Percentiles rank a stretch among this genome's conserved stretches.
phyloP scores from a whole-genome alignment of 495 filamentous ascomycete genomes.

The Chaetomidium leptoderma region DNA sequence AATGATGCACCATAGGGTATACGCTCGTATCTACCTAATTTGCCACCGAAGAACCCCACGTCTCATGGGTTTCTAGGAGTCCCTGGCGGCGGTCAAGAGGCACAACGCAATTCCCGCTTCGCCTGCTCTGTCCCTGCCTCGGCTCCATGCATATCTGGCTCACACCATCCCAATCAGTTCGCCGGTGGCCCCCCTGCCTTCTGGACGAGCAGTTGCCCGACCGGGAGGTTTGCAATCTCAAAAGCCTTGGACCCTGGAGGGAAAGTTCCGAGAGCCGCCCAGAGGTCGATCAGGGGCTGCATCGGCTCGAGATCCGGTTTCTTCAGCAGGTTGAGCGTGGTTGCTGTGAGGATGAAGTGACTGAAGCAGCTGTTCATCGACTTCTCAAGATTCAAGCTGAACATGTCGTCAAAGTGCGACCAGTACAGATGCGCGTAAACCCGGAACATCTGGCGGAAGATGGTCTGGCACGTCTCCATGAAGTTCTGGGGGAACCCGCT shows the following conservation, averaged over 20 bases:
- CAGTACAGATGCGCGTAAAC: slow-evolving; percentile 91
- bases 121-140: neutral
- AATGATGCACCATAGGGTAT: slow-evolving; percentile 4
- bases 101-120: neutral
- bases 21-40: neutral
- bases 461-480: slow-evolving; percentile 80
- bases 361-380: slow-evolving; percentile 93
- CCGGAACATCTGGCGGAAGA: slow-evolving; percentile 96
- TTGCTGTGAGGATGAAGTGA: slow-evolving; percentile 85
- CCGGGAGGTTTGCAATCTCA: slow-evolving; percentile 49
- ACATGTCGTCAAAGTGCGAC: slow-evolving; percentile 78
- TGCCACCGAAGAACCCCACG: neutral
- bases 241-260: slow-evolving; percentile 63
- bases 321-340: slow-evolving; percentile 74
- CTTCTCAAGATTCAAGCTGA: slow-evolving; percentile 74
- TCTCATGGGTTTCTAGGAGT: neutral
- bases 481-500: slow-evolving; percentile 86
- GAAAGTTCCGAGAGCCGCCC: slow-evolving; percentile 77
- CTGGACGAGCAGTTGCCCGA: slow-evolving; percentile 44
- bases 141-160: neutral
- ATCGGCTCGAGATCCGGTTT: slow-evolving; percentile 89
- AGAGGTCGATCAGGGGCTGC: slow-evolving; percentile 87
- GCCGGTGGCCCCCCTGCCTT: slow-evolving; percentile 35
- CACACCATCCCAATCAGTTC: neutral
- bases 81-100: neutral